A percentile compares a stretch with the other conserved stretches of the same genome.
These are phyloP conservation scores for Aspergillus nomiae DNA, from an alignment of 2,329 filamentous ascomycete genomes.

Conservation along the genomic window DNA sequence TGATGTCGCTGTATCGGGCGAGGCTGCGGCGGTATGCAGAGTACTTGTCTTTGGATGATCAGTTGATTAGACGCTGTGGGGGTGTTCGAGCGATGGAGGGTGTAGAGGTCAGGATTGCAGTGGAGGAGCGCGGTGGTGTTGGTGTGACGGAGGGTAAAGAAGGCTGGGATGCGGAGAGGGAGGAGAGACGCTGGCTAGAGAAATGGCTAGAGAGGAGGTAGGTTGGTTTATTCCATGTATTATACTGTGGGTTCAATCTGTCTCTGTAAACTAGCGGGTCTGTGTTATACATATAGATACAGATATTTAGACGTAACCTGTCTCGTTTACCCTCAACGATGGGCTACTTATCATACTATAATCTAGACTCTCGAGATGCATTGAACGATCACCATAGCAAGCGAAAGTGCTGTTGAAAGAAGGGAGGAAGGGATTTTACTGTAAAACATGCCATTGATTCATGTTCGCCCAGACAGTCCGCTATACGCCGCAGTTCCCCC, in stretches of 20 bases:
- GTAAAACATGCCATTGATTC: neutral
- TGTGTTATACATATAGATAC: neutral
- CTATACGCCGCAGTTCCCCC: neutral
- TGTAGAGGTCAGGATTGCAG: constrained; percentile 70
- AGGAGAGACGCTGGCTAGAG: constrained; percentile 40
- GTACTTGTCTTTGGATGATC: constrained; percentile 72
- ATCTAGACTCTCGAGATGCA: neutral
- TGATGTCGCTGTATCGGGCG: constrained; percentile 52
- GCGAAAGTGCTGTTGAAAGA: neutral
- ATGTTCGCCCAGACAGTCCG: neutral
- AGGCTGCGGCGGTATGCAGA: constrained; percentile 58
- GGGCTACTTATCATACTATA: neutral
- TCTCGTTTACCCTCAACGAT: neutral
- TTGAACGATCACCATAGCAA: neutral
- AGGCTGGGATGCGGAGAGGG: constrained; percentile 28
- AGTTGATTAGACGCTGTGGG: constrained; percentile 64
- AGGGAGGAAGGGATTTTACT: neutral
- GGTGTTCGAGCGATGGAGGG: constrained; percentile 60
- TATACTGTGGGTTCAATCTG: neutral
- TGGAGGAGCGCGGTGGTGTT: constrained; percentile 65
- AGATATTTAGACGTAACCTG: neutral
- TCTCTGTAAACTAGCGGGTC: neutral
- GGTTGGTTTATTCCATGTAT: neutral
- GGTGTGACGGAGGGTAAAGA: constrained; percentile 28
- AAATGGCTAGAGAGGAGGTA: constrained; percentile 33